Evolutionary conservation across 1,284 basidiomycete species (phyloP), one percentile per base, ranked within the genome.

Genomic region (Leccinum solheimii): DNA sequence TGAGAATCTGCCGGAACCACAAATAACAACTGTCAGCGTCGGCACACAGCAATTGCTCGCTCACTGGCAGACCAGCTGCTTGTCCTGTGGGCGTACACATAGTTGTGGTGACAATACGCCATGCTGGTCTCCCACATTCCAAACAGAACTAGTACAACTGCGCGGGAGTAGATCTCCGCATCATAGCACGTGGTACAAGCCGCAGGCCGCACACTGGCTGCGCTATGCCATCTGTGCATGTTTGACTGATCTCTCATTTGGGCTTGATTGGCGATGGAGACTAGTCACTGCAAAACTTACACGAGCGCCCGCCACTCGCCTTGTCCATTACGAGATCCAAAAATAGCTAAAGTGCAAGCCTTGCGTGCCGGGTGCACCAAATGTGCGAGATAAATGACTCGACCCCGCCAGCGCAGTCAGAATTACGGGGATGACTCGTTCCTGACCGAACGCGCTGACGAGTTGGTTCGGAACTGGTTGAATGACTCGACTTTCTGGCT

Each of bases 191-290:
- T 72, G 72, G 68, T 21, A 48, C 36, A 16, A 43, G 19, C 45
- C 13, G 21, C 21, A 21, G 19, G 45, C 45, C 45, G 19, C 21
- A 14, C 7, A 54, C n/a, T 53, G 52, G 51, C 49, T 45, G 16
- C n/a, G 26, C 21, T 19, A 43, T 38, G 50, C 55, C 65, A 19
- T 60, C 66, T 10, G 69, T 70, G 66, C 61, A 60, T 27, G 13
- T 4, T 23, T 45, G 49, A 64, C 54, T 61, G 65, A 66, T 67
- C 34, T 27, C 61, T 66, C 58, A 53, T 62, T 59, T 26, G 27
- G 62, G 64, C 61, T 58, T 60, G 63, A 76, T 73, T 57, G 63
- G 62, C 75, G 53, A 56, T 75, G 57, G 69, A 65, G 63, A 16
- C 50, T 16, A 5, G 8, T 58, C 57, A 57, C 56, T 52, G 62